These are phyloP conservation scores for Epichloe gansuensis DNA, from an alignment of 2,329 filamentous ascomycete species.

Conservation along the genomic window DNA sequence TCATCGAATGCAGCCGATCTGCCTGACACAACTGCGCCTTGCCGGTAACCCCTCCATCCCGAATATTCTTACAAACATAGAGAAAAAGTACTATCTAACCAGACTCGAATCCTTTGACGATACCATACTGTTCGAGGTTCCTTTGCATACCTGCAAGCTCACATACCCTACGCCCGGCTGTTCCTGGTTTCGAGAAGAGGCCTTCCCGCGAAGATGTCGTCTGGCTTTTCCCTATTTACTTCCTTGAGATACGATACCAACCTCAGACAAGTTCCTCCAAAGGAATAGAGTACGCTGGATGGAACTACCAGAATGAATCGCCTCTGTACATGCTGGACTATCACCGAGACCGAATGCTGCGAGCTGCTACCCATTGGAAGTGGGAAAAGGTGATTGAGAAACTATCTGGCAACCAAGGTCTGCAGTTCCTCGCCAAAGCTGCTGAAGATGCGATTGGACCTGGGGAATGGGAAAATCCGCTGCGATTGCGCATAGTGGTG, in stretches of 20 bases:
- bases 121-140: too few relatives aligned
- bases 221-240: slow-evolving; percentile 52
- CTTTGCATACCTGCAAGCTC: too few relatives aligned
- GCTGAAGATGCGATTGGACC: slow-evolving; percentile 25
- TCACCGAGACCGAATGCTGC: slow-evolving; percentile 68
- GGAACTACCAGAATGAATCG: slow-evolving; percentile 40
- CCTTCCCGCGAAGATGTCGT: slow-evolving; percentile 17
- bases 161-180: neutral
- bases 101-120: too few relatives aligned
- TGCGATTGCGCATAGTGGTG: slow-evolving; percentile 45
- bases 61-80: neutral
- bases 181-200: neutral
- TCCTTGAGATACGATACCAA: slow-evolving; percentile 59
- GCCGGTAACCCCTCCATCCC: neutral
- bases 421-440: slow-evolving; percentile 25
- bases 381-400: slow-evolving; percentile 35
- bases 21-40: neutral
- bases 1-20: neutral
- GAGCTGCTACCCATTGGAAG: slow-evolving; percentile 43
- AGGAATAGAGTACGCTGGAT: slow-evolving; percentile 31
- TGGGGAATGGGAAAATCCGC: slow-evolving; percentile 19
- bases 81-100: too few relatives aligned
- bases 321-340: slow-evolving; percentile 70
- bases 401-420: slow-evolving; percentile 33
- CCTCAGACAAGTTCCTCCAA: slow-evolving; percentile 33